A percentile compares a stretch with the other conserved stretches of the same genome.
These are phyloP conservation scores for Teratosphaeria zuluensis DNA, from an alignment of 2,329 filamentous ascomycete genomes.

Conservation along the genomic window DNA sequence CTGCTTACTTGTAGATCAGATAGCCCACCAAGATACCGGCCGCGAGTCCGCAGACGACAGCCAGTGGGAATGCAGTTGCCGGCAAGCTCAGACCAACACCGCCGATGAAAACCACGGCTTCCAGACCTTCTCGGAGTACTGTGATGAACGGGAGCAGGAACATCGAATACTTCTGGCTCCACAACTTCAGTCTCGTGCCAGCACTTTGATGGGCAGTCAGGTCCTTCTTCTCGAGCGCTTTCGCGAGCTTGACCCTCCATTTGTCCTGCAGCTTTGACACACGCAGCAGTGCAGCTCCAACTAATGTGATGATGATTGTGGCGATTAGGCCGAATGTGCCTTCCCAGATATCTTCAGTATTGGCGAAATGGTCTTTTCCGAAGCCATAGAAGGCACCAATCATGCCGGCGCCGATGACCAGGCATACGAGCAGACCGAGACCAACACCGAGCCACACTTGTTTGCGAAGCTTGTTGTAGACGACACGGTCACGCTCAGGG, in stretches of 20 bases:
- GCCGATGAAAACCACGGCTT: constrained; percentile 77
- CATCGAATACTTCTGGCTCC: constrained; percentile 72
- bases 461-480: constrained; percentile 47
- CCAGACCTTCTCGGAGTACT: constrained; percentile 75
- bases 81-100: constrained; percentile 71
- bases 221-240: constrained; percentile 52
- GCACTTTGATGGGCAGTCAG: constrained; percentile 28
- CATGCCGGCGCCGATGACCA: constrained; percentile 55
- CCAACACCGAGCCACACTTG: constrained; percentile 61
- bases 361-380: constrained; percentile 56
- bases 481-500: constrained; percentile 42
- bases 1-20: constrained; percentile 63
- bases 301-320: constrained; percentile 67
- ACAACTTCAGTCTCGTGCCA: constrained; percentile 47
- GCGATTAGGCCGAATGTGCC: constrained; percentile 68
- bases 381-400: constrained; percentile 66
- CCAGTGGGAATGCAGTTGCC: constrained; percentile 65
- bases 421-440: constrained; percentile 53
- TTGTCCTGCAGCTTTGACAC: constrained; percentile 77
- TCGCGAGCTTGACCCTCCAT: constrained; percentile 74
- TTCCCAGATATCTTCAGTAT: constrained; percentile 69
- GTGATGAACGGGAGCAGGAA: constrained; percentile 80
- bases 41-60: constrained; percentile 61
- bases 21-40: constrained; percentile 61
- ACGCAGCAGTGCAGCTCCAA: constrained; percentile 71